phyloP scores from a whole-genome alignment of 1,284 basidiomycete genomes.

The Leccinum pseudoinsigne region DNA sequence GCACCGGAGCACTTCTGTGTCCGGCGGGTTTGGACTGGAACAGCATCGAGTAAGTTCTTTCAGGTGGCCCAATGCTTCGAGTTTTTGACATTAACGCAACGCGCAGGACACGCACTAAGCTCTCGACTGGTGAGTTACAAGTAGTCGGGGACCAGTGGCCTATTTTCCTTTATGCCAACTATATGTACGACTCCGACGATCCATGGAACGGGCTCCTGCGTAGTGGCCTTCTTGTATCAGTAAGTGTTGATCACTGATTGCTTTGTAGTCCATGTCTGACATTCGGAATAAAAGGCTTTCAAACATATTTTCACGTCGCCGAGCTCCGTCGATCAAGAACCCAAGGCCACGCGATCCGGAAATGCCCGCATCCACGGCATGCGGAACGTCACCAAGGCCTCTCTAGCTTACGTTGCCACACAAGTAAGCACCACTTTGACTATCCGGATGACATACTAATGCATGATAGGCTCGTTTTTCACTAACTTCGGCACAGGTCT shows the following conservation, averaged over 20 bases:
- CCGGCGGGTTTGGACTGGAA: neutral
- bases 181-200: neutral
- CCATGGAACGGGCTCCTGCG: neutral
- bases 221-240: neutral
- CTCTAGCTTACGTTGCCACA: neutral
- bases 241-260: neutral
- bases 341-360: neutral
- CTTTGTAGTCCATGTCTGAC: neutral
- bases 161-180: neutral
- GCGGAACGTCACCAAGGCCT: neutral
- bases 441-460: neutral
- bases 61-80: neutral
- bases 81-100: neutral
- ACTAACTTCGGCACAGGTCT: neutral
- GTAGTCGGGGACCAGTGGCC: neutral
- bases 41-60: neutral
- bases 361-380: neutral
- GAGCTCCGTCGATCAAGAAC: neutral
- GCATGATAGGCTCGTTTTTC: neutral
- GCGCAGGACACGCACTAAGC: neutral
- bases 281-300: neutral
- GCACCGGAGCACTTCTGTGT: no score
- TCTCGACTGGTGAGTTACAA: neutral
- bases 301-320: neutral
- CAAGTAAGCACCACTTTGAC: neutral